Base-by-base conservation (phyloP, 2,329 filamentous ascomycete species). In the Orbilia ellipsospora region DNA sequence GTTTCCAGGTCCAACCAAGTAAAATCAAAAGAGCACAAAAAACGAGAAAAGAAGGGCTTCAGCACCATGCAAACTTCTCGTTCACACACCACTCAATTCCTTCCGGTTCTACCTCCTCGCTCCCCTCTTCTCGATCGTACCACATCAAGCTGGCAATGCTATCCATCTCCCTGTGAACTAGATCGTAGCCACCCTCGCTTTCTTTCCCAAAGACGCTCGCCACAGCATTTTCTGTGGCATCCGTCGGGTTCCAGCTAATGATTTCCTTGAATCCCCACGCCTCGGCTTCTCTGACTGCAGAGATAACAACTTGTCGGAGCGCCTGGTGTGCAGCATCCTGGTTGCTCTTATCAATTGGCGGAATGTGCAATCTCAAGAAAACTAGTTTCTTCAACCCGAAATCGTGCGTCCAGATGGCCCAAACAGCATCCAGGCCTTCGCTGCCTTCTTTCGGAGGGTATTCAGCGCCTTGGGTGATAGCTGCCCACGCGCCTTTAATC, bases 61-160 rank as follows among this genome's bases (percentile, higher is more conserved):
- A 77, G 56, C 73, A 77, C 73, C 73, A 77, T n/a, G 54, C 73
- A 40, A 57, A 77, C 42, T 77, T 77, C 50, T 77, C 73, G 15
- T 77, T 77, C 45, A 60, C 50, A 23, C 61, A 51, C 73, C 73
- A 77, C 48, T 77, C 73, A 12, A 77, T 67, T 10, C 67, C 62
- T 12, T 23, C 55, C 4, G 73, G 73, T 55, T 77, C 73, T 16
- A 56, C 57, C 44, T 70, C 73, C 13, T 77, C 73, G 6, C 73
- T 40, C 13, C 59, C 45, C 2, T 57, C 60, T 20, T 75, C 64
- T 20, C 61, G 57, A 36, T 73, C 62, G 20, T 77, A 77, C 73
- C 73, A 77, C 73, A 77, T 77, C 60, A 77, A 44, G 40, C 73
- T 77, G 26, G 73, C 73, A 50, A 77, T 77, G 62, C 73, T 77